phyloP scores from a whole-genome alignment of 2,329 filamentous ascomycete genomes.

The Fusarium sp. region DNA sequence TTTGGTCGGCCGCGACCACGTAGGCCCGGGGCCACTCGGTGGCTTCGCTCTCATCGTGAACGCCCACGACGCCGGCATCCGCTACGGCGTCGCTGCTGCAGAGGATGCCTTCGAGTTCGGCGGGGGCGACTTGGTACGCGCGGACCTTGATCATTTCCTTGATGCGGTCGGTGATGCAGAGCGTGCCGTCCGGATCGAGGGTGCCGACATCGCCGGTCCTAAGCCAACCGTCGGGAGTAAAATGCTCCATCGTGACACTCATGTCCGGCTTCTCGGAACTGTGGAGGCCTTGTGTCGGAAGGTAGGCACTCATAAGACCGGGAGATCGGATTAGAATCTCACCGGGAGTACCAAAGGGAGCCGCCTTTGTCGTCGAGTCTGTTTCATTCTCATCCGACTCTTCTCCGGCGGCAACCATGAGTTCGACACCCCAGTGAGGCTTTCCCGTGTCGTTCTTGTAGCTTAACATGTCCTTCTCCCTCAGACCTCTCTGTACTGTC shows the following conservation, averaged over 20 bases:
- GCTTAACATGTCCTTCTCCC: conserved; percentile 56
- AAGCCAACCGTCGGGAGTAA: conserved; percentile 71
- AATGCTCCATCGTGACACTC: conserved; percentile 49
- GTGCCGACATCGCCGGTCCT: conserved; percentile 77
- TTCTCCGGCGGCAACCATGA: conserved; percentile 66
- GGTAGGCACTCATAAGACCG: conserved; percentile 75
- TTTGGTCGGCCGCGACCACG: conserved; percentile 55
- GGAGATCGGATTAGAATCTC: conserved; percentile 74
- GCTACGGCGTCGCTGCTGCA: conserved; percentile 58
- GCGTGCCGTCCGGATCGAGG: conserved; percentile 62
- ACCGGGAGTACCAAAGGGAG: conserved; percentile 63
- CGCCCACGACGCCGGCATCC: conserved; percentile 73
- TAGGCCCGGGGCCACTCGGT: conserved; percentile 73
- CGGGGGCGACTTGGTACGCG: conserved; percentile 68
- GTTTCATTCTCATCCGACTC: conserved; percentile 47
- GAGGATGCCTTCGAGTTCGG: conserved; percentile 56
- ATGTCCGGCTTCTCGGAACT: conserved; percentile 45
- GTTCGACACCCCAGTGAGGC: conserved; percentile 74
- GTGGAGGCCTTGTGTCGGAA: conserved; percentile 62
- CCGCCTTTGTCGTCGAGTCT: conserved; percentile 45
- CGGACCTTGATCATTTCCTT: conserved; percentile 75
- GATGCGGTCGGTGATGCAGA: conserved; percentile 77
- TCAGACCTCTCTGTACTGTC: conserved; percentile 67
- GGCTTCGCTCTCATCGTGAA: conserved; percentile 64
- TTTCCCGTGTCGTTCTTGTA: conserved; percentile 69